These are phyloP conservation scores for Phytophthora pistaciae DNA, from an alignment of 352 stramenopile genomes.

Conservation along the genomic window DNA sequence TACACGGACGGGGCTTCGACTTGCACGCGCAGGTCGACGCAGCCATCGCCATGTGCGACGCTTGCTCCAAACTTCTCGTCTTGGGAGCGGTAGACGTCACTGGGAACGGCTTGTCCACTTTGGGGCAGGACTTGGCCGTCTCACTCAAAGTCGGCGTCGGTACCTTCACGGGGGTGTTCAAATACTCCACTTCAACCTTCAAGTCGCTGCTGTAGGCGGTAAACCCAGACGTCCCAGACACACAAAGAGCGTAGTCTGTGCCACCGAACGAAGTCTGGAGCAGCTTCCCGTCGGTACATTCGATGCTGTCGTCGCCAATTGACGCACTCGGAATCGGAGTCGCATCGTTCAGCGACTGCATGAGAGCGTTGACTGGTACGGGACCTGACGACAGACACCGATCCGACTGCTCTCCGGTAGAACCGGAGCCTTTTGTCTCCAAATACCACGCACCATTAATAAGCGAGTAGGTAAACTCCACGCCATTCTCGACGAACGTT, in stretches of 20 bases:
- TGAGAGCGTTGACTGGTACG: not conserved
- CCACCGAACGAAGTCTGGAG: conserved; percentile 39
- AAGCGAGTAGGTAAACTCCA: conserved; percentile 22
- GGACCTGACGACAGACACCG: not conserved
- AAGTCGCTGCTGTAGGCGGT: conserved; percentile 21
- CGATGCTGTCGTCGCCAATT: conserved; percentile 12
- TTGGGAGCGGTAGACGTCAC: not conserved
- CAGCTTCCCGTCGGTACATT: conserved; percentile 33
- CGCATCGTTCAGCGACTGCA: not conserved
- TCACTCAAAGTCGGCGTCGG: not conserved
- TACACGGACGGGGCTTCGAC: conserved; percentile 14
- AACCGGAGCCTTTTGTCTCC: not conserved
- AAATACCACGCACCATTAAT: conserved; percentile 27
- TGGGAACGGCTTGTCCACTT: not conserved
- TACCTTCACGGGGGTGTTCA: conserved; percentile 1
- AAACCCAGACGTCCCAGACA: conserved; percentile 10
- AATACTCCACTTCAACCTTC: conserved; percentile 10
- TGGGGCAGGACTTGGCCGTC: not conserved
- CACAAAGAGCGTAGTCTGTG: conserved; percentile 12
- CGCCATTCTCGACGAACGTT: conserved; percentile 21
- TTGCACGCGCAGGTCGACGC: conserved; percentile 14
- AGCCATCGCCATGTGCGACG: conserved; percentile 5
- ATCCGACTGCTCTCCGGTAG: not conserved
- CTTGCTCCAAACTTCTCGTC: conserved; percentile 9
- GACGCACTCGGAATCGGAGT: conserved; percentile 20